A percentile compares a stretch with the other conserved stretches of the same genome.
Evolutionary conservation across 768 basidiomycete species (phyloP).

Genomic region (Megacollybia marginata): DNA sequence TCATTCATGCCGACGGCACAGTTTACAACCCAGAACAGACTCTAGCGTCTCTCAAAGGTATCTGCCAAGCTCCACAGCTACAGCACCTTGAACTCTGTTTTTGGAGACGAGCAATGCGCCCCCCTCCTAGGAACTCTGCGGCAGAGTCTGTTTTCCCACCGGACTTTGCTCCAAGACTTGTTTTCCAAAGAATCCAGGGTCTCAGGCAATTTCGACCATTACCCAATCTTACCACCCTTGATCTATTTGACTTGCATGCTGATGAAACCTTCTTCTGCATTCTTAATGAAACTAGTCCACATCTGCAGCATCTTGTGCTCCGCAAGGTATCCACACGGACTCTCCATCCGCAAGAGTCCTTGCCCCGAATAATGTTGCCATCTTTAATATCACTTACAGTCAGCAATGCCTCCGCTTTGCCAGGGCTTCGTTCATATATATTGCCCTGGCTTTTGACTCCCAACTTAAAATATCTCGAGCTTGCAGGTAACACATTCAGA

Average conservation of each 20-base stretch:
- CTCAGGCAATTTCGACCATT: not conserved
- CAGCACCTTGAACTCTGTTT: not conserved
- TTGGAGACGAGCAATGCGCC: not conserved
- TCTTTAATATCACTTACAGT: not conserved
- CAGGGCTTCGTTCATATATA: not conserved
- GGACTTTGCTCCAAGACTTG: no score
- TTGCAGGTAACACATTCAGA: not conserved
- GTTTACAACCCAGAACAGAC: not conserved
- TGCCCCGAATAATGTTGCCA: constrained; percentile 1
- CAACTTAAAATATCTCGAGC: not conserved
- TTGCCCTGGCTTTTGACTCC: constrained; percentile 2
- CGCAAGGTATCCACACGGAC: not conserved
- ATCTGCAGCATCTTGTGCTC: not conserved
- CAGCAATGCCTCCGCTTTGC: not conserved
- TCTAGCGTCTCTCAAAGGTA: not conserved
- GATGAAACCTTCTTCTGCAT: not conserved
- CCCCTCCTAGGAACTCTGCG: no score
- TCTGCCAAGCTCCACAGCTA: not conserved
- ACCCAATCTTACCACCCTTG: not conserved
- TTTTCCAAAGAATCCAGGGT: no score
- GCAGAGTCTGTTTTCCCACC: no score
- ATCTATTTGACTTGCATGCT: not conserved
- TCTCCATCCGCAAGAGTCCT: not conserved
- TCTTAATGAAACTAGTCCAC: not conserved
- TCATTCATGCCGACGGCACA: not conserved